Evolutionary conservation across 2,329 filamentous ascomycete species (phyloP).

Genomic region (Fusarium torreyae): DNA sequence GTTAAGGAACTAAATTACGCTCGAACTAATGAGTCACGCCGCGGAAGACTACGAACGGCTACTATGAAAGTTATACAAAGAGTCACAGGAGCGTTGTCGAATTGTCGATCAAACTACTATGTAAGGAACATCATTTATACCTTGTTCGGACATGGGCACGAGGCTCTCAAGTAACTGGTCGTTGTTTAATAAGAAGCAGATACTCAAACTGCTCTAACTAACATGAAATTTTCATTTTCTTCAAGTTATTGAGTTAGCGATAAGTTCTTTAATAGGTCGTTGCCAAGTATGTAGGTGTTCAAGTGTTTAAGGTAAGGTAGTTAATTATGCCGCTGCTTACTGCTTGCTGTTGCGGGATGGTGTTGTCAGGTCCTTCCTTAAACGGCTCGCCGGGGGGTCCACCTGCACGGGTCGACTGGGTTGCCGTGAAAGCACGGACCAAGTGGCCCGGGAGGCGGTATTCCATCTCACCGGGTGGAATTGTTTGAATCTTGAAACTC

Average conservation of each 20-base stretch:
- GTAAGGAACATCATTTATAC: neutral
- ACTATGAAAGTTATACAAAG: neutral
- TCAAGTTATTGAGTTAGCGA: neutral
- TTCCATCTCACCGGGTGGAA: conserved; percentile 16
- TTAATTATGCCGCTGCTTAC: neutral
- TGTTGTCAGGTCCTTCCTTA: conserved; percentile 30
- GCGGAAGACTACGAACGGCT: neutral
- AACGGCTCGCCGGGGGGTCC: conserved; percentile 22
- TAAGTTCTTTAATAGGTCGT: neutral
- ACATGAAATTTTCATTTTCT: no score
- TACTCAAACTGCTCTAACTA: neutral
- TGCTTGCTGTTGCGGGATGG: neutral
- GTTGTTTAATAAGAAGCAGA: neutral
- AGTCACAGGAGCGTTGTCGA: neutral
- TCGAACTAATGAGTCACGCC: conserved; percentile 20
- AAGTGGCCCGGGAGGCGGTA: conserved; percentile 22
- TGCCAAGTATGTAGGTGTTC: neutral
- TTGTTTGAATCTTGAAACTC: conserved; percentile 6
- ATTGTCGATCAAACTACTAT: neutral
- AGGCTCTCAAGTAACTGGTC: neutral
- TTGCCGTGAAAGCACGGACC: conserved; percentile 18
- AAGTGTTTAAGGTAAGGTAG: neutral
- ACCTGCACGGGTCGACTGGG: conserved; percentile 10
- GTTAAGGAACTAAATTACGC: neutral
- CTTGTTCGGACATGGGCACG: neutral